phyloP scores from a whole-genome alignment of 225 moss, liverwort and hornwort species.

The Rhytidiadelphus loreus region DNA sequence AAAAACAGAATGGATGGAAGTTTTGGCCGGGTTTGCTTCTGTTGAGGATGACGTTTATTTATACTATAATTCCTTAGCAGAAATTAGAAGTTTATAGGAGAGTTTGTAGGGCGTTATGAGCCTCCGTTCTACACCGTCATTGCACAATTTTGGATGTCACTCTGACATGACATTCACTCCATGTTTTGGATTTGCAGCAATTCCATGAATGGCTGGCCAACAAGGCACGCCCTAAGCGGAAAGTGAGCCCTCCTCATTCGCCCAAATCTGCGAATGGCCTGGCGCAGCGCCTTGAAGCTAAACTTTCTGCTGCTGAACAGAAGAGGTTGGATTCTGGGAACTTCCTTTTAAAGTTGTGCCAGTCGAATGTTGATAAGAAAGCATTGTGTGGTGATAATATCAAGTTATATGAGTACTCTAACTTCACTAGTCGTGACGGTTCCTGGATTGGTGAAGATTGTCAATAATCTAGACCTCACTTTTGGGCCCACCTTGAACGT shows the following conservation, averaged over 20 bases:
- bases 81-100: background rate
- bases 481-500: background rate
- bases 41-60: background rate
- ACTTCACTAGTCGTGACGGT: conserved; percentile 25
- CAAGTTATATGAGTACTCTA: background rate
- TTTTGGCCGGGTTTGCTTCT: background rate
- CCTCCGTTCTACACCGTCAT: background rate
- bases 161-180: background rate
- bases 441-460: conserved; percentile 3
- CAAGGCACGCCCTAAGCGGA: conserved; percentile 74
- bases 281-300: conserved; percentile 87
- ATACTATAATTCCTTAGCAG: background rate
- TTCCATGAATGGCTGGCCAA: conserved; percentile 97
- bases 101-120: background rate
- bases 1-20: background rate
- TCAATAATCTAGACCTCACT: background rate
- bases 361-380: background rate
- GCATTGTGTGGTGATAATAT: background rate
- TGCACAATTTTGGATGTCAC: background rate
- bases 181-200: conserved; percentile 27
- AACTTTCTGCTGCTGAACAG: conserved; percentile 91
- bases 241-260: conserved; percentile 59
- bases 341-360: background rate
- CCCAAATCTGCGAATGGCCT: conserved; percentile 35
- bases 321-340: conserved; percentile 41